These are phyloP conservation scores for Lathyrus oleraceus DNA, from an alignment of 306 rosid genomes.

Conservation along the genomic window DNA sequence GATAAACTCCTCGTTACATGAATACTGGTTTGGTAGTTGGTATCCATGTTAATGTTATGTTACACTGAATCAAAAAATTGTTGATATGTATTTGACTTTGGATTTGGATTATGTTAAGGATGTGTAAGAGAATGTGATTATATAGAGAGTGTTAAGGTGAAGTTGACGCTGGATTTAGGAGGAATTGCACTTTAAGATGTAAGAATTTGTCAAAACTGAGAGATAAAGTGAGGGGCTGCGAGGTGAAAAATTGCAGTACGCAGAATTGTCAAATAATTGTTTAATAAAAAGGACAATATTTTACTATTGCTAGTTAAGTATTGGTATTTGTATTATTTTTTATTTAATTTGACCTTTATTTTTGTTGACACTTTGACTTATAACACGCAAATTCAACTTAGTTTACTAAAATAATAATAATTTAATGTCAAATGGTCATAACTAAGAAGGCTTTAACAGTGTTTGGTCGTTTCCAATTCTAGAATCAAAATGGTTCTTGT, in stretches of 20 bases:
- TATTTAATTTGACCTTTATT: constrained; percentile 34
- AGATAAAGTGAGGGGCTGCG: constrained; percentile 38
- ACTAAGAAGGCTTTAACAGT: constrained; percentile 16
- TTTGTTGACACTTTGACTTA: constrained; percentile 37
- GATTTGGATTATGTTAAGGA: constrained; percentile 24
- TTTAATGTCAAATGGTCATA: constrained; percentile 18
- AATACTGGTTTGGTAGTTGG: background rate
- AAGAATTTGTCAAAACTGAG: constrained; percentile 30
- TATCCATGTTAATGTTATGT: constrained; percentile 18
- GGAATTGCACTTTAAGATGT: constrained; percentile 27
- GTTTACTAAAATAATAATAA: constrained; percentile 15
- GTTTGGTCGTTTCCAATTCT: constrained; percentile 22
- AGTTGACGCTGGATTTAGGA: constrained; percentile 37
- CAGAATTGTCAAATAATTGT: constrained; percentile 17
- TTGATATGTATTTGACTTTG: background rate
- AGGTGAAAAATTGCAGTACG: constrained; percentile 1
- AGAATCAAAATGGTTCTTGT: background rate
- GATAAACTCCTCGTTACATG: constrained; percentile 36
- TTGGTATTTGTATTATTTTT: background rate
- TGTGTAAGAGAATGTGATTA: constrained; percentile 19
- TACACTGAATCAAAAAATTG: background rate
- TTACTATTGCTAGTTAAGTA: background rate
- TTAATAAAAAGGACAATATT: constrained; percentile 1
- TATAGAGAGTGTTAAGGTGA: constrained; percentile 1
- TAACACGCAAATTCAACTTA: background rate